A percentile compares a stretch with the other conserved stretches of the same genome.
These are phyloP conservation scores for Trichoderma sp. DNA, from an alignment of 2,329 filamentous ascomycete species.

Conservation along the genomic window DNA sequence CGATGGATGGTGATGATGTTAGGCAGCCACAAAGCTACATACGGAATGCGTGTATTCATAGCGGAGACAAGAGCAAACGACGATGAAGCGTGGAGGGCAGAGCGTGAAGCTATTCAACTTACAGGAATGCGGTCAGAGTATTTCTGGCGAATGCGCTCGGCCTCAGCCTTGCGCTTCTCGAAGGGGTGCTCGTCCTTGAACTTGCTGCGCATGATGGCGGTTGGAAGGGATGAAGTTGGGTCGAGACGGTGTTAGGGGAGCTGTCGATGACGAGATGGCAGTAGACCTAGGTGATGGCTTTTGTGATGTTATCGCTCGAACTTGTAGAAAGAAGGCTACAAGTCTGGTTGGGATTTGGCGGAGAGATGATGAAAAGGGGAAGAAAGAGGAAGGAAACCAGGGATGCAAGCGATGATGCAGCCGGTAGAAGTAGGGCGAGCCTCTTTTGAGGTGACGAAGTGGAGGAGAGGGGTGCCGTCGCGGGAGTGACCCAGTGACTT, in stretches of 20 bases:
- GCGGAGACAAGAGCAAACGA: not conserved
- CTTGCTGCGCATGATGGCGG: slow-evolving; percentile 88
- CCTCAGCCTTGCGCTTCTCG: slow-evolving; percentile 99
- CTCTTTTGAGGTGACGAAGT: slow-evolving; percentile 15
- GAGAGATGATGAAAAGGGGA: slow-evolving; percentile 22
- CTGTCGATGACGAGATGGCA: not conserved
- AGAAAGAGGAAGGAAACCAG: slow-evolving; percentile 24
- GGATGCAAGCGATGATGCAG: slow-evolving; percentile 31
- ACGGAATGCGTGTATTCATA: not conserved
- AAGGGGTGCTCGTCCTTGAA: slow-evolving; percentile 99
- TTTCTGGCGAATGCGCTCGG: slow-evolving; percentile 98
- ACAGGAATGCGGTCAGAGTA: slow-evolving; percentile 98
- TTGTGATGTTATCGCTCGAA: not conserved
- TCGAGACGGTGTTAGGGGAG: not conserved
- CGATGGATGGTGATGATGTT: not conserved
- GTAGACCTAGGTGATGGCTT: not conserved
- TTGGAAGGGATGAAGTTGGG: not conserved
- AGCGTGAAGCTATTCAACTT: slow-evolving; percentile 49
- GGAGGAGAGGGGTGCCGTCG: slow-evolving; percentile 28
- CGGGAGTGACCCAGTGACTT: slow-evolving; percentile 23
- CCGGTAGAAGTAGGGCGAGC: slow-evolving; percentile 26
- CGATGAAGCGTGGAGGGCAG: not conserved
- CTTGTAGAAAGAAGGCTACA: not conserved
- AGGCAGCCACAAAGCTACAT: not conserved
- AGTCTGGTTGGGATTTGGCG: not conserved